phyloP scores from a whole-genome alignment of 1,139 yeast genomes.

The Geotrichum restrictum region DNA sequence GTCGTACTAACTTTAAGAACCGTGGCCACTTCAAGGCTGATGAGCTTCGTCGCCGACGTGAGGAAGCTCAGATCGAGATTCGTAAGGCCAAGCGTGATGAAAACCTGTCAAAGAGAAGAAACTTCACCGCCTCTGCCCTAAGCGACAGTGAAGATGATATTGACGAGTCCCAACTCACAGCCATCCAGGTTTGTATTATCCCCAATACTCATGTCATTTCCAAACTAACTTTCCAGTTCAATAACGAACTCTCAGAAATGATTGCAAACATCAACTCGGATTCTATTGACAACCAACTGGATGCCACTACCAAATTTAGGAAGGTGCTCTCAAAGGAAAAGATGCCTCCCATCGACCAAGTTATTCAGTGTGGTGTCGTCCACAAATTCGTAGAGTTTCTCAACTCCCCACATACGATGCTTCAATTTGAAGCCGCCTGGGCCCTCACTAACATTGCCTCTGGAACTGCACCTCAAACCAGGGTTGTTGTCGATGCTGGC shows the following conservation, averaged over 20 bases:
- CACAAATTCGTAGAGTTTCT: slow-evolving; percentile 85
- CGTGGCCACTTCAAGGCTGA: slow-evolving; percentile 91
- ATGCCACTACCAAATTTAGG: slow-evolving; percentile 88
- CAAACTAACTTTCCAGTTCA: background rate
- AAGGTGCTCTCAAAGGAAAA: slow-evolving; percentile 90
- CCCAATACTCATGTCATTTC: background rate
- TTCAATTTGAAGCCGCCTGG: slow-evolving; percentile 98
- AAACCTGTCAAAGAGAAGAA: slow-evolving; percentile 87
- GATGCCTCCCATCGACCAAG: slow-evolving; percentile 93
- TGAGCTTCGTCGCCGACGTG: slow-evolving; percentile 96
- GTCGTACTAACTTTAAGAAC: slow-evolving; percentile 94
- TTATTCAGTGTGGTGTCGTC: slow-evolving; percentile 88
- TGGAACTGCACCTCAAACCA: slow-evolving; percentile 85
- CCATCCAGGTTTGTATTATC: background rate
- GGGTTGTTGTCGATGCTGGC: slow-evolving; percentile 85
- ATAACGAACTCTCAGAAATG: background rate
- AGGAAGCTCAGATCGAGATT: slow-evolving; percentile 92
- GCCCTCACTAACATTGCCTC: slow-evolving; percentile 96
- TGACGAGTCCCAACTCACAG: slow-evolving; percentile 27
- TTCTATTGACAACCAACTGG: slow-evolving; percentile 76
- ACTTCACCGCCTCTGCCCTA: slow-evolving; percentile 49
- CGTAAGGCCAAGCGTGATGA: slow-evolving; percentile 97
- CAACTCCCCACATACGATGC: slow-evolving; percentile 70
- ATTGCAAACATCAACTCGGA: slow-evolving; percentile 49
- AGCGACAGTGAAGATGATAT: slow-evolving; percentile 48